phyloP scores from a whole-genome alignment of 805 yeast genomes.

The Wickerhamiella musiphila region DNA sequence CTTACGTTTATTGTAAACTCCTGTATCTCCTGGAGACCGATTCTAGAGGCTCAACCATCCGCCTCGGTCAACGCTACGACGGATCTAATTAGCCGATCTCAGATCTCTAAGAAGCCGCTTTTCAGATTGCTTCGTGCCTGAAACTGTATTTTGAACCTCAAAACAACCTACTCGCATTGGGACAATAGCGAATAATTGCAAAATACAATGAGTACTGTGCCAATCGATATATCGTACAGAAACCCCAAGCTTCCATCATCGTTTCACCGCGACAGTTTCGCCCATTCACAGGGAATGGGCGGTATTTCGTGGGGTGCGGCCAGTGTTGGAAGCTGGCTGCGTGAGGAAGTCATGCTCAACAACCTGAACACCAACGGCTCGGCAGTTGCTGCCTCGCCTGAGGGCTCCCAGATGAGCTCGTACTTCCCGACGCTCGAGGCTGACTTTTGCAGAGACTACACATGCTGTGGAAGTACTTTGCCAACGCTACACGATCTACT shows the following conservation, averaged over 20 bases:
- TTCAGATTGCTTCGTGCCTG: no score
- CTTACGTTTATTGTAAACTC: no score
- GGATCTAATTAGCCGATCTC: no score
- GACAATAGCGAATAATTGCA: no score
- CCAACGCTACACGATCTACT: conserved; percentile 89
- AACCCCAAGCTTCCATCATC: conserved; percentile 22
- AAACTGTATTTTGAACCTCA: no score
- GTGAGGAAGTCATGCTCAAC: conserved; percentile 46
- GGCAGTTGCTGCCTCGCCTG: conserved; percentile 10
- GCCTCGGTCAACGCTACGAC: no score
- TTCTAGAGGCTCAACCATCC: no score
- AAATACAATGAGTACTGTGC: conserved; percentile 23
- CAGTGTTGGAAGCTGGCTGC: conserved; percentile 87
- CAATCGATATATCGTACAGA: conserved; percentile 27
- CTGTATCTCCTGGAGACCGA: no score
- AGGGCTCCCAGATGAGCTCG: conserved; percentile 30
- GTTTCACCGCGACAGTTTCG: conserved; percentile 75
- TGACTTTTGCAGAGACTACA: conserved; percentile 88
- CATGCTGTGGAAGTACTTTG: conserved; percentile 83
- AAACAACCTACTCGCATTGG: no score
- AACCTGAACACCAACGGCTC: conserved; percentile 16
- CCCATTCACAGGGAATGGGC: conserved; percentile 95
- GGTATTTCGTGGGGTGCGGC: conserved; percentile 96
- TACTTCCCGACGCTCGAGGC: conserved; percentile 89
- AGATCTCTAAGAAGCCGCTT: no score